Evolutionary conservation across 345 rosid species (phyloP), one percentile per base, ranked within the genome.

Genomic region (Aquilaria malaccensis): DNA sequence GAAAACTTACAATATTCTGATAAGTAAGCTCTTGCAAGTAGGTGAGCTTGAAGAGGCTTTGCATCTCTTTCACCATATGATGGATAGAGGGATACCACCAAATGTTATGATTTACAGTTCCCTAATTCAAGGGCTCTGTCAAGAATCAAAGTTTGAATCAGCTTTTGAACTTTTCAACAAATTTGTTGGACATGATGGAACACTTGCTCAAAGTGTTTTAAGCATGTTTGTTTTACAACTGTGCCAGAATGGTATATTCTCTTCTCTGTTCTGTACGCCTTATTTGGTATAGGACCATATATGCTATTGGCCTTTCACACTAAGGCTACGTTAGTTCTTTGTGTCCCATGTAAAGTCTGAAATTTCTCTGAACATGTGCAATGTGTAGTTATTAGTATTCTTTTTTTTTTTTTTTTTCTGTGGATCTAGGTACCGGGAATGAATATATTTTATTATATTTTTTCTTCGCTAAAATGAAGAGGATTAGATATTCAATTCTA

Each of bases 21-120:
- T 87, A 49, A 64, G 67, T 69, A 89, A 87, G 67, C 74, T 89
- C 64, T 83, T 89, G 37, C 85, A 77, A 60, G 80, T 76, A 56
- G 87, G 85, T 61, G 81, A 89, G 67, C 75, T 72, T 52, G 94
- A 89, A 47, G 92, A 89, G 70, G 83, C 94, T 15, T 13, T 70
- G 68, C 79, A 84, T 70, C 83, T 93, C 51, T 93, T 84, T 72
- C 59, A 71, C 63, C 84, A 79, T 52, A 85, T 93, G 97, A 67
- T 74, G 65, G 83, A 76, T 70, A 93, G 81, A 74, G 80, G 78
- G 56, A 68, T 89, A 49, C 66, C 70, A 46, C 94, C 97, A 0
- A 83, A 84, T 79, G 77, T 77, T 56, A 70, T 66, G 48, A 85
- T 85, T 60, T 87, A 81, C 61, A 72, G 56, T 0, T 78, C 74